Evolutionary conservation across 805 yeast species (phyloP).

Genomic region (Suhomyces kilbournensis): DNA sequence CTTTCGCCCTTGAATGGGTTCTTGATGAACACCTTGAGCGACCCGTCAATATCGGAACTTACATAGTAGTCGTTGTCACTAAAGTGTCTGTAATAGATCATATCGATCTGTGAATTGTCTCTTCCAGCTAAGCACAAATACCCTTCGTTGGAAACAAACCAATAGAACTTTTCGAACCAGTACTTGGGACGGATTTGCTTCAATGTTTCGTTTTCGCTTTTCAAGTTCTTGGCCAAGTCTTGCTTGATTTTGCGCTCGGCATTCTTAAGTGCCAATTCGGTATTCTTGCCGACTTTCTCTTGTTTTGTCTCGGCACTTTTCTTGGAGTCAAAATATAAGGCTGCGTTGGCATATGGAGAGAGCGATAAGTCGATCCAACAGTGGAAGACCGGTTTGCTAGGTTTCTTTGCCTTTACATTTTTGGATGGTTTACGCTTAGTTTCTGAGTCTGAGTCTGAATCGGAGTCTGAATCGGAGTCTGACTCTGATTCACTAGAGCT

Average conservation of each 20-base stretch:
- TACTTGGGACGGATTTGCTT: constrained; percentile 66
- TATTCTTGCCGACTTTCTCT: constrained; percentile 72
- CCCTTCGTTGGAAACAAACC: constrained; percentile 93
- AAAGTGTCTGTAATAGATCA: constrained; percentile 75
- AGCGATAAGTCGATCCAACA: constrained; percentile 58
- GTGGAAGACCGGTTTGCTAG: constrained; percentile 41
- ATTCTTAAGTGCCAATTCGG: constrained; percentile 73
- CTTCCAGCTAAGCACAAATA: constrained; percentile 84
- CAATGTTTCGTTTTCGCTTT: constrained; percentile 49
- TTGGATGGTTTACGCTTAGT: constrained; percentile 3
- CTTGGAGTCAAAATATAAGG: constrained; percentile 73
- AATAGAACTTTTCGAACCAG: constrained; percentile 92
- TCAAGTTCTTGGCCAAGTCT: constrained; percentile 63
- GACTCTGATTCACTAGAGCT: constrained; percentile 14
- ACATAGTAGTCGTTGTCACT: constrained; percentile 71
- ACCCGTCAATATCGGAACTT: constrained; percentile 68
- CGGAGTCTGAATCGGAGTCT: constrained; percentile 29
- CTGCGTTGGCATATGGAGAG: constrained; percentile 87
- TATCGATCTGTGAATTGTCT: constrained; percentile 74
- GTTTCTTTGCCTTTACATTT: constrained; percentile 6
- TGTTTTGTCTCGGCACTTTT: constrained; percentile 76
- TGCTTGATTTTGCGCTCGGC: constrained; percentile 75
- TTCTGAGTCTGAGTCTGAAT: constrained; percentile 25
- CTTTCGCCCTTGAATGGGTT: constrained; percentile 70
- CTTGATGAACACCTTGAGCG: constrained; percentile 74